Evolutionary conservation across 768 basidiomycete species (phyloP).

Genomic region (Lactarius vividus): DNA sequence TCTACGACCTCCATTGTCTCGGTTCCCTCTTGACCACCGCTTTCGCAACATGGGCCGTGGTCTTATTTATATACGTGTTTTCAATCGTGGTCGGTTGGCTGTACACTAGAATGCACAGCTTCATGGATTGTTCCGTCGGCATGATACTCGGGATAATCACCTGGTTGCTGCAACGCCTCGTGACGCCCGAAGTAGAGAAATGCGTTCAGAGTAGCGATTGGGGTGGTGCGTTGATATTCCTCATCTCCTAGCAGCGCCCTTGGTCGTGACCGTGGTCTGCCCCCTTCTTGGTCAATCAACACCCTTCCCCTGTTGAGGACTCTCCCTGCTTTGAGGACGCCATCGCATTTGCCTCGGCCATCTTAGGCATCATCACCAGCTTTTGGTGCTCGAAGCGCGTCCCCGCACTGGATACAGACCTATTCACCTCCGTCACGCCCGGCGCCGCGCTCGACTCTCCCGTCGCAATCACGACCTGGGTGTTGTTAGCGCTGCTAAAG

Average conservation of each 20-base stretch:
- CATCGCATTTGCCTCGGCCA: conserved; percentile 85
- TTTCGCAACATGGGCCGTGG: conserved; percentile 40
- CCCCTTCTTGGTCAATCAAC: conserved; percentile 79
- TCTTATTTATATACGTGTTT: conserved; percentile 57
- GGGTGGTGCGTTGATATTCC: conserved; percentile 33
- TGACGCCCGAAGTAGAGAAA: conserved; percentile 40
- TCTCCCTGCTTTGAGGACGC: conserved; percentile 99
- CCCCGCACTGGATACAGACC: conserved; percentile 35
- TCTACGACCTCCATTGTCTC: conserved; percentile 49
- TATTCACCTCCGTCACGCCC: conserved; percentile 46
- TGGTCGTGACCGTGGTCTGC: conserved; percentile 57
- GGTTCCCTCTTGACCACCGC: conserved; percentile 44
- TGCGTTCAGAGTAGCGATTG: conserved; percentile 41
- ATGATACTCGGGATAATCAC: conserved; percentile 43
- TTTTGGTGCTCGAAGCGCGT: conserved; percentile 58
- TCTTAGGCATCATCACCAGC: conserved; percentile 67
- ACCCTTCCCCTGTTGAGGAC: conserved; percentile 93
- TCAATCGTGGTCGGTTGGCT: conserved; percentile 79
- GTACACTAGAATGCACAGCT: conserved; percentile 88
- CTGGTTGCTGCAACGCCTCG: conserved; percentile 48
- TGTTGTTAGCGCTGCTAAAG: conserved; percentile 40
- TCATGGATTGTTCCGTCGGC: conserved; percentile 70
- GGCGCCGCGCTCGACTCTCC: conserved; percentile 49
- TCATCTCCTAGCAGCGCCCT: conserved; percentile 44
- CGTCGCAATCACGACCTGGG: conserved; percentile 39